Percentiles rank a stretch among this genome's conserved stretches.
These are phyloP conservation scores for Pogostemon cablin DNA, from an alignment of 257 asterid genomes.

Conservation along the genomic window DNA sequence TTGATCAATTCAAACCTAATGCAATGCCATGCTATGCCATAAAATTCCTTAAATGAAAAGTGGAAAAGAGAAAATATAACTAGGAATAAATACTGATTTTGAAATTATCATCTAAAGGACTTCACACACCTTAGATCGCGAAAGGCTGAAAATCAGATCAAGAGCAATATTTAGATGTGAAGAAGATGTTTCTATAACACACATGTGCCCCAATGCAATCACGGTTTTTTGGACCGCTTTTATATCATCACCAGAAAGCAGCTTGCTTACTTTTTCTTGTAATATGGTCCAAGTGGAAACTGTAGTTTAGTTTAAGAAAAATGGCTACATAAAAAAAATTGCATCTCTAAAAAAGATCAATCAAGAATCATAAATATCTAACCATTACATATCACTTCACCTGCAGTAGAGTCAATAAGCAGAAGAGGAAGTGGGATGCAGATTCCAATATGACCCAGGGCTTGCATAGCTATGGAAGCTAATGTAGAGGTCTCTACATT, in stretches of 20 bases:
- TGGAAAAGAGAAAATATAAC: conserved; percentile 21
- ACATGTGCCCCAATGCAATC: conserved; percentile 91
- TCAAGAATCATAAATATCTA: conserved; percentile 29
- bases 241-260: conserved; percentile 81
- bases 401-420: conserved; percentile 62
- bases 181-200: conserved; percentile 68
- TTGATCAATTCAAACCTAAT: conserved; percentile 27
- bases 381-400: conserved; percentile 45
- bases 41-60: conserved; percentile 7
- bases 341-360: conserved; percentile 25
- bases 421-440: conserved; percentile 71
- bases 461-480: conserved; percentile 92
- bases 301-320: conserved; percentile 46
- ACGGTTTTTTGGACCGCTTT: conserved; percentile 83
- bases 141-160: conserved; percentile 87
- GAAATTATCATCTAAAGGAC: conserved; percentile 21
- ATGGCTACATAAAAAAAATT: conserved; percentile 12
- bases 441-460: conserved; percentile 96
- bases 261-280: conserved; percentile 67
- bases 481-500: conserved; percentile 66
- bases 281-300: conserved; percentile 63
- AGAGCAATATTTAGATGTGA: conserved; percentile 69
- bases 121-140: conserved; percentile 80
- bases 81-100: conserved; percentile 22
- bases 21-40: conserved; percentile 6